Evolutionary conservation across 139 green algal genomes (phyloP).

Genomic region (Gonium pectorale): DNA sequence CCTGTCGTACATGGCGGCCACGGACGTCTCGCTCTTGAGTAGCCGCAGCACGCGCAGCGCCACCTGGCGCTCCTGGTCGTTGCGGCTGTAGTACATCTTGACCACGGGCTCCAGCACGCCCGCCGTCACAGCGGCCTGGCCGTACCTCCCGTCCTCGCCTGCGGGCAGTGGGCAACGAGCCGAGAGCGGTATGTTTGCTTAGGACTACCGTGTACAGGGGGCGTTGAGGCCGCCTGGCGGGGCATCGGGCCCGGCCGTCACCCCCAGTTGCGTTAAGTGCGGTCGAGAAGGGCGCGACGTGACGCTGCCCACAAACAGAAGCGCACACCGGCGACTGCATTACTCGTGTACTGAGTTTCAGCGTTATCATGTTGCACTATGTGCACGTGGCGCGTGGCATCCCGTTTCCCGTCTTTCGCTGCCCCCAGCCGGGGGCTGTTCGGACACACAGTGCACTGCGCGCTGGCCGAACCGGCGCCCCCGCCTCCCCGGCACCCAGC

Average conservation of each 20-base stretch:
- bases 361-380: not conserved
- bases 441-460: not conserved
- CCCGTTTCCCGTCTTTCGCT: not conserved
- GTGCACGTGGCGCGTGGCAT: not conserved
- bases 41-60: not conserved
- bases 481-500: not conserved
- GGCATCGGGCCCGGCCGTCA: no score
- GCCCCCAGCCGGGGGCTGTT: not conserved
- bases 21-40: not conserved
- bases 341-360: not conserved
- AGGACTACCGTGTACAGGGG: no score
- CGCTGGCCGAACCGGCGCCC: not conserved
- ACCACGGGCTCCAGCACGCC: constrained; percentile 23
- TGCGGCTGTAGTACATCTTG: not conserved
- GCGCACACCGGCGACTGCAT: not conserved
- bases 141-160: constrained; percentile 14
- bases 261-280: no score
- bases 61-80: not conserved
- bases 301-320: no score
- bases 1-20: not conserved
- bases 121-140: not conserved
- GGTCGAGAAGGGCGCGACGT: no score
- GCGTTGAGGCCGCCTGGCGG: not conserved
- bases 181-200: not conserved
- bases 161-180: not conserved